Conservation (phyloP, 192 early-diverging fungal species). For the Funneliformis geosporum region DNA sequence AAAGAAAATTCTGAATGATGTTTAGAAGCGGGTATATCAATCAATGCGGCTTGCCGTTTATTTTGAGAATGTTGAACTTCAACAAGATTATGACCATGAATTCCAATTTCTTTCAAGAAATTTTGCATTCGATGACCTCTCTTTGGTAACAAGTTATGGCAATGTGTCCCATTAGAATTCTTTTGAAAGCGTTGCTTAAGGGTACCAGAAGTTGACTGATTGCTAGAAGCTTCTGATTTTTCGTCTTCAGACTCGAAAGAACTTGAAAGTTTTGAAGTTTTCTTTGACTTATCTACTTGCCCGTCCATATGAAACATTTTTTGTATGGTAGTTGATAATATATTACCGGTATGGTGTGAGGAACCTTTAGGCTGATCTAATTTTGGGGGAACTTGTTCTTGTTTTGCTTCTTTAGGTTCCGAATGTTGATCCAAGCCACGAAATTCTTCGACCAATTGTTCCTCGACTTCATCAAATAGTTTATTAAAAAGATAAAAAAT, state of each 20-base stretch:
- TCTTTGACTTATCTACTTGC: too few relatives aligned
- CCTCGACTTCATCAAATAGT: not conserved
- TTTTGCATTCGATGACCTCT: slow-evolving; percentile 10
- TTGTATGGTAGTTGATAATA: not conserved
- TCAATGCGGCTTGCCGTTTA: not conserved
- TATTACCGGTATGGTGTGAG: not conserved
- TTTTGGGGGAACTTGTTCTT: not conserved
- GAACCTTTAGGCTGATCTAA: not conserved
- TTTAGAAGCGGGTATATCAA: not conserved
- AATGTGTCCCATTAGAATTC: not conserved
- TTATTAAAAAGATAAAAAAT: too few relatives aligned
- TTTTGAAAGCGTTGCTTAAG: slow-evolving; percentile 5
- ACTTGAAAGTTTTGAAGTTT: not conserved
- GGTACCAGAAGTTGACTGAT: not conserved
- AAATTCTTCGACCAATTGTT: not conserved
- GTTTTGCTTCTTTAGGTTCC: not conserved
- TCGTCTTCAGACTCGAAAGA: not conserved
- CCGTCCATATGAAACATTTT: not conserved
- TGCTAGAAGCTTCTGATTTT: not conserved
- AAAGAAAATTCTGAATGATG: slow-evolving; percentile 21
- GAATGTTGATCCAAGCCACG: not conserved
- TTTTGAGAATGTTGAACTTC: not conserved
- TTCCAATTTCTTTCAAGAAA: slow-evolving; percentile 16
- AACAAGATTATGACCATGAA: not conserved
- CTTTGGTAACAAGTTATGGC: not conserved